A percentile compares a stretch with the other conserved stretches of the same genome.
These are phyloP conservation scores for Stachybotrys chlorohalonatus DNA, from an alignment of 2,329 filamentous ascomycete genomes.

Conservation along the genomic window DNA sequence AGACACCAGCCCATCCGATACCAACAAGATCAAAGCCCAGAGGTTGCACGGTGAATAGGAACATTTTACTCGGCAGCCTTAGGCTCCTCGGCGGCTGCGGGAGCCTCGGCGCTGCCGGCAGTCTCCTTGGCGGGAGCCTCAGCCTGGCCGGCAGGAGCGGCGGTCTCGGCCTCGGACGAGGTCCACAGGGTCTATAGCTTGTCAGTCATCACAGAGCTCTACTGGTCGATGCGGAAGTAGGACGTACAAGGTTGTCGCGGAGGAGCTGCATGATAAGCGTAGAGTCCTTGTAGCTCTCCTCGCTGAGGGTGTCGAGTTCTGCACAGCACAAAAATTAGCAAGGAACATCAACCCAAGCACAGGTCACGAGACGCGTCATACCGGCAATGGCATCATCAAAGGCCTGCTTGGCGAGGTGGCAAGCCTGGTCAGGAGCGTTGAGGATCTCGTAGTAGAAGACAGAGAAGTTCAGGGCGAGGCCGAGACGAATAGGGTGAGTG, in stretches of 20 bases:
- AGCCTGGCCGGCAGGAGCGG: slow-evolving; percentile 43
- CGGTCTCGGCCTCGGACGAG: slow-evolving; percentile 90
- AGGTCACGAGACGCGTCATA: slow-evolving; percentile 17
- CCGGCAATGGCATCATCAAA: slow-evolving; percentile 95
- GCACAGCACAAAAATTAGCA: slow-evolving; percentile 10
- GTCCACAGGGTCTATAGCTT: slow-evolving; percentile 84
- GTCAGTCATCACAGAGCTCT: slow-evolving; percentile 18
- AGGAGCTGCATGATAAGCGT: slow-evolving; percentile 98
- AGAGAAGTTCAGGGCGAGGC: slow-evolving; percentile 97
- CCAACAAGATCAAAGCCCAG: slow-evolving; percentile 20
- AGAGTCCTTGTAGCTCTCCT: slow-evolving; percentile 99
- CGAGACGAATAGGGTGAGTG: slow-evolving; percentile 95
- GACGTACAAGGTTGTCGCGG: slow-evolving; percentile 81
- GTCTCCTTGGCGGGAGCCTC: slow-evolving; percentile 33
- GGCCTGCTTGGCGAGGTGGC: slow-evolving; percentile 97
- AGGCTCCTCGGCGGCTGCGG: slow-evolving; percentile 53
- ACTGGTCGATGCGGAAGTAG: background rate
- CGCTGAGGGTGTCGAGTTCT: slow-evolving; percentile 94
- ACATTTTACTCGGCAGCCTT: slow-evolving; percentile 55
- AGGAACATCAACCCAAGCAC: slow-evolving; percentile 5
- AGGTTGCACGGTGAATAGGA: slow-evolving; percentile 38
- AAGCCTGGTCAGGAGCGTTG: slow-evolving; percentile 95
- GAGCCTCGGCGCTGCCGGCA: slow-evolving; percentile 46
- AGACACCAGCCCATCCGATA: slow-evolving; percentile 51
- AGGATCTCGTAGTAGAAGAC: slow-evolving; percentile 99